Conservation (phyloP, 1,284 basidiomycete genomes). For the Marasmius oreades region DNA sequence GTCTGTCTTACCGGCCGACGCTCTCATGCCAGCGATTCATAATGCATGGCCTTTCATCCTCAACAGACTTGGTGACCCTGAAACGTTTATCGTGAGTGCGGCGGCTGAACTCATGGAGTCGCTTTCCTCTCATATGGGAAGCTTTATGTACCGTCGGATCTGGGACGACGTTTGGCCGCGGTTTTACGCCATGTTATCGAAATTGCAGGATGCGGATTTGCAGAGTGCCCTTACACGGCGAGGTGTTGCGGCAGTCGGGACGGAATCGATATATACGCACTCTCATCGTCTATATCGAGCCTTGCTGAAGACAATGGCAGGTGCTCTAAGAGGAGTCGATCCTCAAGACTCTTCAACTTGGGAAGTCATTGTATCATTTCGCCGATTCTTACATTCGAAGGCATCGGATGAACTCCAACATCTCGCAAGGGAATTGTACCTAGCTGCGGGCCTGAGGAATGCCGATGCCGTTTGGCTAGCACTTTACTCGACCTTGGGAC, state of each 20-base stretch:
- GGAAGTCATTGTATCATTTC: constrained; percentile 72
- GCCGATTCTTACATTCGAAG: constrained; percentile 67
- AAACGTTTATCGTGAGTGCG: constrained; percentile 75
- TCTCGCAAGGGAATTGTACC: constrained; percentile 64
- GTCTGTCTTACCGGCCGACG: constrained; percentile 70
- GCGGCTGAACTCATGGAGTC: constrained; percentile 69
- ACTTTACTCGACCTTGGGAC: constrained; percentile 53
- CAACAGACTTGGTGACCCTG: constrained; percentile 70
- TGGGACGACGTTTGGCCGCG: constrained; percentile 91
- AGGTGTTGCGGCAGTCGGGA: constrained; percentile 47
- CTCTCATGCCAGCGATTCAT: constrained; percentile 80
- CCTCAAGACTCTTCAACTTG: constrained; percentile 69
- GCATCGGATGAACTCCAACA: constrained; percentile 73
- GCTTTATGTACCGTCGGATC: constrained; percentile 79
- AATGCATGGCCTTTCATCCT: constrained; percentile 87
- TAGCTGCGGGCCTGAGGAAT: constrained; percentile 56
- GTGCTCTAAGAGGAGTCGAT: constrained; percentile 61
- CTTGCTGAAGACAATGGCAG: constrained; percentile 68
- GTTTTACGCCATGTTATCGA: constrained; percentile 57
- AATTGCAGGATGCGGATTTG: constrained; percentile 58
- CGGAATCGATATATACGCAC: constrained; percentile 70
- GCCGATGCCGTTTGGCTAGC: constrained; percentile 82
- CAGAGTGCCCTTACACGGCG: constrained; percentile 62
- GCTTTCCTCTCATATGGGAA: constrained; percentile 66
- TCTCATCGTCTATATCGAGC: constrained; percentile 76